These are phyloP conservation scores for Escovopsis sp. DNA, from an alignment of 2,329 filamentous ascomycete genomes.

Conservation along the genomic window DNA sequence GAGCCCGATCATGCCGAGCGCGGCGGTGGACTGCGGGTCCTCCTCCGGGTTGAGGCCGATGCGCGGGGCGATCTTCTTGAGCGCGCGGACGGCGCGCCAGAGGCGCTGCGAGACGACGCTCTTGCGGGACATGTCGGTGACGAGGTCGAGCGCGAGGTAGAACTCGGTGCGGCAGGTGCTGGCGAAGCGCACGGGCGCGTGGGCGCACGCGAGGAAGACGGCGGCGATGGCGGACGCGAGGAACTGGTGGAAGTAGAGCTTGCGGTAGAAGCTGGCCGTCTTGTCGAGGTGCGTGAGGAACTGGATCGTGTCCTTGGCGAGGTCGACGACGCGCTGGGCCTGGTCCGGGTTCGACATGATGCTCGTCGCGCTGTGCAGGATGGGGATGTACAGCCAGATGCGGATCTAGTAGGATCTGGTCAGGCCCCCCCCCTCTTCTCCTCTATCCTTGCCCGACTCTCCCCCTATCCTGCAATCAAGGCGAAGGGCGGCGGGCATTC, in stretches of 20 bases:
- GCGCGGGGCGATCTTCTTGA: constrained; percentile 58
- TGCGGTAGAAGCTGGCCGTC: constrained; percentile 56
- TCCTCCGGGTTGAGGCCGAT: constrained; percentile 41
- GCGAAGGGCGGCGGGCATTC: background rate
- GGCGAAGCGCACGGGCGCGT: constrained; percentile 59
- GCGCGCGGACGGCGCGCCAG: constrained; percentile 56
- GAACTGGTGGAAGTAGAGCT: constrained; percentile 66
- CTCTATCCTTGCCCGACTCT: no score
- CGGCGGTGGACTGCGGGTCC: constrained; percentile 36
- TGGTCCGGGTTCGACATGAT: constrained; percentile 64
- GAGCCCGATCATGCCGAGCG: constrained; percentile 41
- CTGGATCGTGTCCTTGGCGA: constrained; percentile 64
- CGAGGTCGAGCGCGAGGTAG: constrained; percentile 61
- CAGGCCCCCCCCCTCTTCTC: background rate
- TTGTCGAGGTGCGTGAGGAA: constrained; percentile 58
- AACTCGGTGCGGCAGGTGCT: constrained; percentile 58
- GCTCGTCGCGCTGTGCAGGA: constrained; percentile 69
- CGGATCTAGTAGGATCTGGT: constrained; percentile 39
- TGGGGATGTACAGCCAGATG: constrained; percentile 75
- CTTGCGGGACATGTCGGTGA: constrained; percentile 56
- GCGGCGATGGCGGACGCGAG: constrained; percentile 61
- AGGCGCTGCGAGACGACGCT: constrained; percentile 59
- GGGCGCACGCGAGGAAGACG: constrained; percentile 61
- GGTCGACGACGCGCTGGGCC: constrained; percentile 58
- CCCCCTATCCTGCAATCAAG: background rate